Evolutionary conservation across 2,329 filamentous ascomycete species (phyloP), one percentile per base, ranked within the genome.

Genomic region (Colletotrichum plurivorum): DNA sequence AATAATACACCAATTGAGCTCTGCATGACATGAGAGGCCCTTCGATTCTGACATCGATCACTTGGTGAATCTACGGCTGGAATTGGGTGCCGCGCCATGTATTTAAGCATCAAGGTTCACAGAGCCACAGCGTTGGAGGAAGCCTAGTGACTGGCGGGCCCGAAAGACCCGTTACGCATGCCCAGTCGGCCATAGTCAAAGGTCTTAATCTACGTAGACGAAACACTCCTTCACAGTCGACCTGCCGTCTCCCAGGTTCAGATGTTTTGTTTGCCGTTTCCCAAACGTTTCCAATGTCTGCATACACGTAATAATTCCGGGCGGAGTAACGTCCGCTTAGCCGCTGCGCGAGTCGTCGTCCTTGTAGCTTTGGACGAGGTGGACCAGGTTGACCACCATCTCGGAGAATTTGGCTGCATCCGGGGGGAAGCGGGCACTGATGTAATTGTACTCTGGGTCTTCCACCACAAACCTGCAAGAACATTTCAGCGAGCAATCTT

Each of bases 381-480:
- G 65, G 36, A 83, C 77, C 43, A 85, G 74, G 61, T 79, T 77
- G 64, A 85, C 79, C 3, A 80, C 76, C 71, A 79, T 80, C 55
- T 85, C 78, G 2, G 82, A 79, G 55, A 85, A 78, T 5, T 82
- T 68, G 52, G 80, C 78, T 2, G 80, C 81, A 71, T 86, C 84
- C 3, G 75, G 79, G 0, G 84, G 84, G 68, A 81, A 86, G 7
- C 84, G 77, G 20, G 79, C 84, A 70, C 82, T 85, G 71, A 86
- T 76, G 70, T 86, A 86, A 72, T 86, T 86, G 73, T 84, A 85
- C 41, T 79, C 78, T 66, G 81, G 75, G 58, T 87, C 85, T 72
- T 85, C 79, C 3, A 85, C 82, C 1, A 85, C 81, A 63, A 87
- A 86, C 6, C 83, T 85, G 67, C 7, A 51, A 48, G 25, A 8